Conservation (phyloP, 306 rosid species). For the Vicia villosa region DNA sequence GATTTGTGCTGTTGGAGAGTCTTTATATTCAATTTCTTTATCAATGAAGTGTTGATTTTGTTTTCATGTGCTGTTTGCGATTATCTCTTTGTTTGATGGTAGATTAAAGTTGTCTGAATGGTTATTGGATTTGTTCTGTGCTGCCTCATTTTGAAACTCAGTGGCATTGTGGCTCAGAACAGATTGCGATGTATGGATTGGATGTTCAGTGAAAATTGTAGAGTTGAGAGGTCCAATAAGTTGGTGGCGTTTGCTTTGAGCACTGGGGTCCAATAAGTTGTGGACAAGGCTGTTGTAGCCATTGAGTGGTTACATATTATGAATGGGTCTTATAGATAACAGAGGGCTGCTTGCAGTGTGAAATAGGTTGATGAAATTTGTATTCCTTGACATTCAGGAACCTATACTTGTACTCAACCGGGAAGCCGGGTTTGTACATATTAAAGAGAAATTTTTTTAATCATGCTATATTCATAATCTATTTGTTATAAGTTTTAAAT, state of each 20-base stretch:
- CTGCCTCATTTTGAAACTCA: not conserved
- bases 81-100: not conserved
- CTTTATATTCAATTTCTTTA: no score
- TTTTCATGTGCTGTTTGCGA: constrained; percentile 14
- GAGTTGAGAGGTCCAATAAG: no score
- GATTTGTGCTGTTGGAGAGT: constrained; percentile 26
- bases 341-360: no score
- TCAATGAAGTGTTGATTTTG: not conserved
- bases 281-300: constrained; percentile 21
- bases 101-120: not conserved
- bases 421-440: no score
- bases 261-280: constrained; percentile 25
- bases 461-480: no score
- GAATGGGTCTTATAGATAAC: no score
- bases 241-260: constrained; percentile 26
- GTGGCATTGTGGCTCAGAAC: not conserved
- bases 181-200: constrained; percentile 13
- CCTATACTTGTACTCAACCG: no score
- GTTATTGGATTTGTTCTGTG: constrained; percentile 4
- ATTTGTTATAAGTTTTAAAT: no score
- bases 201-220: constrained; percentile 20
- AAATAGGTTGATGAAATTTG: no score
- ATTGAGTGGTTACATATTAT: no score
- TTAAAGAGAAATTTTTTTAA: no score
- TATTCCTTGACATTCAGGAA: no score